phyloP scores from a whole-genome alignment of 1,284 basidiomycete species.

The Tausonia pullulans region DNA sequence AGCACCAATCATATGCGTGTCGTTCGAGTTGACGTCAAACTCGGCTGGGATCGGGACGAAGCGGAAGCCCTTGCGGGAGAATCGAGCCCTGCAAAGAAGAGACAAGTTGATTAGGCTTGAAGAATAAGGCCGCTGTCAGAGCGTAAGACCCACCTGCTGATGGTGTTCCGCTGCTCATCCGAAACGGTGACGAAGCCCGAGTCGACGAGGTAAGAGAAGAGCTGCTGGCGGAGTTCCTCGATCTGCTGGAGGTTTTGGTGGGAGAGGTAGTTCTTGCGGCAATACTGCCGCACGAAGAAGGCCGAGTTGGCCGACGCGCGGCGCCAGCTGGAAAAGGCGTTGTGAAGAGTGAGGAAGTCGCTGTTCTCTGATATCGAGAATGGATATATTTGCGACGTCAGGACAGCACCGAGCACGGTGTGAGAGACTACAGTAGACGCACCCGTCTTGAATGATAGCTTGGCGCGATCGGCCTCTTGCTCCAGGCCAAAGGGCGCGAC shows the following conservation, averaged over 20 bases:
- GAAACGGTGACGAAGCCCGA: constrained; percentile 72
- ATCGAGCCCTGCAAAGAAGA: constrained; percentile 50
- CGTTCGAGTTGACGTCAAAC: constrained; percentile 55
- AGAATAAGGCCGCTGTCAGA: not conserved
- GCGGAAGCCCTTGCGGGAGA: constrained; percentile 53
- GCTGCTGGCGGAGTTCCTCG: constrained; percentile 91
- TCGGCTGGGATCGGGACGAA: constrained; percentile 67
- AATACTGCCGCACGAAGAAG: constrained; percentile 56
- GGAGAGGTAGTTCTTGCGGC: constrained; percentile 72
- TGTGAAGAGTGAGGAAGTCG: constrained; percentile 91
- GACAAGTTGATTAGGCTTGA: not conserved
- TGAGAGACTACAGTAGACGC: constrained; percentile 22
- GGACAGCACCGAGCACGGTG: not conserved
- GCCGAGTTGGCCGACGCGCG: constrained; percentile 54
- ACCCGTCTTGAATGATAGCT: constrained; percentile 67
- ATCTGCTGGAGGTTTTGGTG: constrained; percentile 92
- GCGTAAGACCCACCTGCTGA: constrained; percentile 47
- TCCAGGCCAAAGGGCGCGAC: constrained; percentile 80
- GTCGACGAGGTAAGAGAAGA: constrained; percentile 75
- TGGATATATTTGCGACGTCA: not conserved
- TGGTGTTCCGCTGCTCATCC: constrained; percentile 52
- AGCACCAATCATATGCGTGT: constrained; percentile 57
- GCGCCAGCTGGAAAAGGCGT: constrained; percentile 82
- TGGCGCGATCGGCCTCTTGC: constrained; percentile 74
- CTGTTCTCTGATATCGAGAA: constrained; percentile 55